Evolutionary conservation across 1,284 basidiomycete genomes (phyloP).

Genomic region (Sphagnurus paluster): DNA sequence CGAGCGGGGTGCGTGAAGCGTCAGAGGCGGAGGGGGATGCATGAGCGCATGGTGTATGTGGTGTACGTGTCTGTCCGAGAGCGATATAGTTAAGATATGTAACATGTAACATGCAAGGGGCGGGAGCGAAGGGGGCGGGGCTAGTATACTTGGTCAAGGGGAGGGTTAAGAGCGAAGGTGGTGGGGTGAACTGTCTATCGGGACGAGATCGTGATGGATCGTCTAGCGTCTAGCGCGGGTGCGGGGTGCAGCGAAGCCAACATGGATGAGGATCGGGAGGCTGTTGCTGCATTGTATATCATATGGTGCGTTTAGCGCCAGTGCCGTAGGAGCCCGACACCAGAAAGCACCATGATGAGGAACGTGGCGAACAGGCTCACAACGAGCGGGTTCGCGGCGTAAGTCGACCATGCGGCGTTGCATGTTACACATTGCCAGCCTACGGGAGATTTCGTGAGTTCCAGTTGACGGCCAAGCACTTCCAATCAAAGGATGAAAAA

Average conservation of each 20-base stretch:
- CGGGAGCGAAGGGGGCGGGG: too few relatives aligned
- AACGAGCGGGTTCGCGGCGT: conserved; percentile 61
- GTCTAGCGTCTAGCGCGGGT: not conserved
- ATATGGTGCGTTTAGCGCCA: conserved; percentile 15
- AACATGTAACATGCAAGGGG: too few relatives aligned
- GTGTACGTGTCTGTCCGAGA: too few relatives aligned
- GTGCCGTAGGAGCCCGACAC: conserved; percentile 59
- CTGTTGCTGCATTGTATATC: too few relatives aligned
- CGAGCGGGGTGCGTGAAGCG: too few relatives aligned
- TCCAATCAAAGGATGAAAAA: not conserved
- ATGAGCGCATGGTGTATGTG: not conserved
- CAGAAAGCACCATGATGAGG: conserved; percentile 72
- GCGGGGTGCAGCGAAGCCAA: not conserved
- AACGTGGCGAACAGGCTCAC: conserved; percentile 68
- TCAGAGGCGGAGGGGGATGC: conserved; percentile 1
- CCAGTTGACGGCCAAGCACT: too few relatives aligned
- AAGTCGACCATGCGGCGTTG: conserved; percentile 48
- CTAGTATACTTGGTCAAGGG: too few relatives aligned
- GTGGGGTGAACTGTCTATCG: too few relatives aligned
- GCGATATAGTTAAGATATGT: too few relatives aligned
- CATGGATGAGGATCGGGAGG: not conserved
- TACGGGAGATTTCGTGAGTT: too few relatives aligned
- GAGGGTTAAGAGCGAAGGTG: too few relatives aligned
- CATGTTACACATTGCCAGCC: conserved; percentile 82
- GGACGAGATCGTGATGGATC: too few relatives aligned